These are phyloP conservation scores for Phytophthora brassicae DNA, from an alignment of 352 stramenopile species.

Conservation along the genomic window DNA sequence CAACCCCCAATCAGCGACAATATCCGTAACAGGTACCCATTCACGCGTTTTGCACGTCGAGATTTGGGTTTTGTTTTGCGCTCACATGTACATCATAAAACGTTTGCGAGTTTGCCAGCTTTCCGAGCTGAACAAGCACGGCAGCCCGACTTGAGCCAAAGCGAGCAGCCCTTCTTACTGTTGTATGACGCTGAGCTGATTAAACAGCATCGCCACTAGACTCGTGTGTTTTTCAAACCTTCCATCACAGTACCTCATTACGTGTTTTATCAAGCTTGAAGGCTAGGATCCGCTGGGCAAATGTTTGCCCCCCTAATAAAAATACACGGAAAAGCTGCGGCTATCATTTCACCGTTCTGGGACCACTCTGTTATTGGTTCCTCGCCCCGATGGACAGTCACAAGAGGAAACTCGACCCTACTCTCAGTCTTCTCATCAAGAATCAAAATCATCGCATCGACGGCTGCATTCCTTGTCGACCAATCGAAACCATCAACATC, in stretches of 20 bases:
- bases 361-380: slow-evolving; percentile 2
- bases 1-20: not conserved
- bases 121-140: not conserved
- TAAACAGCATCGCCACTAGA: slow-evolving; percentile 1
- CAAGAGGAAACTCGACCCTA: not conserved
- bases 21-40: not conserved
- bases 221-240: slow-evolving; percentile 1
- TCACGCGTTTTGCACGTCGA: not conserved
- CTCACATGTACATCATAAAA: not conserved
- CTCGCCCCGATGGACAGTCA: not conserved
- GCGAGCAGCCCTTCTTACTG: not conserved
- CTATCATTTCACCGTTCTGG: slow-evolving; percentile 14
- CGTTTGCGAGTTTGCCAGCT: not conserved
- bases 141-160: not conserved
- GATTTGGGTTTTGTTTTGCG: not conserved
- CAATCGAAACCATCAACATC: not conserved
- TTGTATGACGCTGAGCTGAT: slow-evolving; percentile 2
- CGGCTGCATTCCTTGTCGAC: not conserved
- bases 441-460: slow-evolving; percentile 1
- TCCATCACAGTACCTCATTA: slow-evolving; percentile 10
- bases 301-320: slow-evolving; percentile 9
- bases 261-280: not conserved
- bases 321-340: not conserved
- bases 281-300: not conserved
- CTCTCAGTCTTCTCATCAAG: not conserved